Base-by-base conservation (phyloP, 148 eudicot species). In the Vaccinium corymbosum region DNA sequence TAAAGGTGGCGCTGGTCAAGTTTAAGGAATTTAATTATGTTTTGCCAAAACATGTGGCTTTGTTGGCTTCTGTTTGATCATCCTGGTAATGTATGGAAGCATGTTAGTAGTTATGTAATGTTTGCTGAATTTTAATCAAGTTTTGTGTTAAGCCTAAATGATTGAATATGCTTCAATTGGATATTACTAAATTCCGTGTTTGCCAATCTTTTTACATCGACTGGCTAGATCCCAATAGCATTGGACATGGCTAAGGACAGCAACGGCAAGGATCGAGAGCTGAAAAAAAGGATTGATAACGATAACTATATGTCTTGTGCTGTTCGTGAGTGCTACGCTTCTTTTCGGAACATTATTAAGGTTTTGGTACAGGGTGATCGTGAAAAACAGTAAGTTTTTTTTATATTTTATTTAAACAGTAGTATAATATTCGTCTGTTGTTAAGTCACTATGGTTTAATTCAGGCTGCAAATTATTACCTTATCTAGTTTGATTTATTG, bases 241-340 rank as follows among this genome's bases (percentile, higher is more conserved):
- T 83, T 97, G 73, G 99, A 97, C 86, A 97, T 97, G 99, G 99
- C 99, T 8, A 95, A 93, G 85, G 98, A 94, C 70, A 94, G 98
- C 89, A 91, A 85, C 83, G 97, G 95, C 61, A 94, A 95, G 88
- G 98, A 94, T 73, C 88, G 88, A 76, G 98, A 95, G 88, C 88
- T 95, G 85, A 94, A 85, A 83, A 95, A 93, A 87, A 91, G 97
- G 88, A 94, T 95, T 84, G 89, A 85, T 57, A 73, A 86, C 79
- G 98, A 95, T 86, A 85, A 85, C 72, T 95, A 95, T 83, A 95
- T 95, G 97, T 87, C 91, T 55, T 91, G 92, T 86, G 95, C 95
- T 84, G 98, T 97, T 56, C 85, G 89, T 80, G 99, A 97, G 86
- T 95, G 98, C 84, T 97, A 95, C 78, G 95, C 94, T 66, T 97